phyloP scores from a whole-genome alignment of 2,329 filamentous ascomycete species.

The Pseudogymnoascus sp. region DNA sequence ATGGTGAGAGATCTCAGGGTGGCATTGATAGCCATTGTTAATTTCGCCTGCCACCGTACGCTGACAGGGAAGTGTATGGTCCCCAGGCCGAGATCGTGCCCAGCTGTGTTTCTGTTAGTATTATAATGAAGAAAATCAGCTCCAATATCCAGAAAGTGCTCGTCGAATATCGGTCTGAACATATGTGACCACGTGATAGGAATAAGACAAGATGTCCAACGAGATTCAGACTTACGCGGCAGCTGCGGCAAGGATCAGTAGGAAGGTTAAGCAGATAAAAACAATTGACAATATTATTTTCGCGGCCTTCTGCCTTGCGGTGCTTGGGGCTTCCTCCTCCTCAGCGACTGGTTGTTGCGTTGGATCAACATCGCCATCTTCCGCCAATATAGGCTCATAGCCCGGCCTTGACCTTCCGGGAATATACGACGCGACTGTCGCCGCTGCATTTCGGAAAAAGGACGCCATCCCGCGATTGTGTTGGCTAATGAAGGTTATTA shows the following conservation, averaged over 20 bases:
- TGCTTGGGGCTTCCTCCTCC: background rate
- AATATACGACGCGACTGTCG: background rate
- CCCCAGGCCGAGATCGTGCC: background rate
- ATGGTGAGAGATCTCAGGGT: constrained; percentile 26
- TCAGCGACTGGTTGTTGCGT: background rate
- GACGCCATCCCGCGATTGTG: background rate
- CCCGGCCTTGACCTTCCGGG: background rate
- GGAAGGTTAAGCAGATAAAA: background rate
- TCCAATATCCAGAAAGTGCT: background rate
- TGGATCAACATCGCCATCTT: background rate
- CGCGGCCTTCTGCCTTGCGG: background rate
- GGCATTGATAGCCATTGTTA: constrained; percentile 26
- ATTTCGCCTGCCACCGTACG: constrained; percentile 9
- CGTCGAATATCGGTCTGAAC: background rate
- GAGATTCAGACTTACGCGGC: background rate
- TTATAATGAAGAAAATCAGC: background rate
- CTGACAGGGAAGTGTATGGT: background rate
- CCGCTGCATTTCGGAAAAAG: background rate
- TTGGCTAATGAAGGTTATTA: background rate
- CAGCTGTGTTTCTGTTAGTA: background rate
- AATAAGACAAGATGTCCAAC: background rate
- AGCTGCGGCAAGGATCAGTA: background rate
- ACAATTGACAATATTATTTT: background rate
- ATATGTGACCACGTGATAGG: background rate
- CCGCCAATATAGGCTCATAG: background rate